These are phyloP conservation scores for Astrocystis sublimbata DNA, from an alignment of 495 filamentous ascomycete genomes.

Conservation along the genomic window DNA sequence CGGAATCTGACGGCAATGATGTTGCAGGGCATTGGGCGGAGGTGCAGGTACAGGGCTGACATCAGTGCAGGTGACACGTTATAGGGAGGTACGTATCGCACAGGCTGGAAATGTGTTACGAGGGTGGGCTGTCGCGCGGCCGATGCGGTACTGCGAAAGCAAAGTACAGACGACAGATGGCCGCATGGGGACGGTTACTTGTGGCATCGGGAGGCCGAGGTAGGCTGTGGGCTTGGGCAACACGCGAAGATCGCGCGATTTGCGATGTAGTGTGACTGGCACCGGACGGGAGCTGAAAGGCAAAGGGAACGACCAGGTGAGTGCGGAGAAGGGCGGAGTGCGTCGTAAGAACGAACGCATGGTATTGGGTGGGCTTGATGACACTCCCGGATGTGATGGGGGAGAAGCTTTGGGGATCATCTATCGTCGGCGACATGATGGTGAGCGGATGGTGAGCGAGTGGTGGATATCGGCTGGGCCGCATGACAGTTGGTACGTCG, in stretches of 20 bases:
- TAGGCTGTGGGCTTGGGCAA: not conserved
- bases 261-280: not conserved
- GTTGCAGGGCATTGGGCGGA: constrained; percentile 18
- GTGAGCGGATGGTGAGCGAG: not conserved
- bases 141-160: too few species aligned
- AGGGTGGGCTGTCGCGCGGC: not conserved
- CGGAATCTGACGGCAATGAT: constrained; percentile 18
- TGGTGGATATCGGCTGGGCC: not conserved
- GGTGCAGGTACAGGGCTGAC: constrained; percentile 18
- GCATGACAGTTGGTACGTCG: not conserved
- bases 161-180: not conserved
- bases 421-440: not conserved
- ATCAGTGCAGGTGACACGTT: not conserved
- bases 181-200: not conserved
- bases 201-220: not conserved
- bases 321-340: constrained; percentile 5
- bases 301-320: too few species aligned
- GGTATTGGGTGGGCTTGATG: not conserved
- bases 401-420: not conserved
- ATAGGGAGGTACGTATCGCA: not conserved
- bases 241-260: not conserved
- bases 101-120: not conserved
- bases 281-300: not conserved
- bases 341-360: too few species aligned
- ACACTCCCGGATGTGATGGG: not conserved